A percentile compares a stretch with the other conserved stretches of the same genome.
phyloP scores from a whole-genome alignment of 2,329 filamentous ascomycete species.

The Alternaria consortialis region DNA sequence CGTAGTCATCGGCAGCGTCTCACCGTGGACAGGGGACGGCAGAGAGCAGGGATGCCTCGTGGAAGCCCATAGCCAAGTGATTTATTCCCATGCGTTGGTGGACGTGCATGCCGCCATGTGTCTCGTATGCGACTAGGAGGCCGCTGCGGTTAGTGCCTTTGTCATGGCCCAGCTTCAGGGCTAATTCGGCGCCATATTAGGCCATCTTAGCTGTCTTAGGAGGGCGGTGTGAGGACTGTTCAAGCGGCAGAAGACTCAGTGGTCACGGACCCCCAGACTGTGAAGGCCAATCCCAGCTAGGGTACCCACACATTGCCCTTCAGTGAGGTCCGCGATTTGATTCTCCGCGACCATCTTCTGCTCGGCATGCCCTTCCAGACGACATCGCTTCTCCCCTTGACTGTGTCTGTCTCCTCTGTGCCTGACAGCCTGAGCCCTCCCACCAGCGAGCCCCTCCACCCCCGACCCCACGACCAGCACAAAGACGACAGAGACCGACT shows the following conservation, averaged over 20 bases:
- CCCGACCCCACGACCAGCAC: conserved; percentile 11
- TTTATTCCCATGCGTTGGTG: conserved; percentile 41
- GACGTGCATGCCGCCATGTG: conserved; percentile 41
- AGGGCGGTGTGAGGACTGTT: conserved; percentile 38
- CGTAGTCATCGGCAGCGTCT: conserved; percentile 24
- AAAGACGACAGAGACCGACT: conserved; percentile 1
- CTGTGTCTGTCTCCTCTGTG: conserved; percentile 31
- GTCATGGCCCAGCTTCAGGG: conserved; percentile 37
- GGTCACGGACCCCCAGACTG: conserved; percentile 32
- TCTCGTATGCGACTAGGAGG: conserved; percentile 35
- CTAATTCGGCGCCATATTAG: conserved; percentile 41
- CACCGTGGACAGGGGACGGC: conserved; percentile 21
- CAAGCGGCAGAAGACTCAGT: conserved; percentile 36
- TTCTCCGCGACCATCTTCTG: conserved; percentile 46
- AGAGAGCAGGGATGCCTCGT: conserved; percentile 45
- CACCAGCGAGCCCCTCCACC: conserved; percentile 12
- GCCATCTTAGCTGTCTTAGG: conserved; percentile 37
- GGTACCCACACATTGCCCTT: conserved; percentile 48
- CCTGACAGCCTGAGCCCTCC: conserved; percentile 18
- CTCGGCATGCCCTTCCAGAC: conserved; percentile 46
- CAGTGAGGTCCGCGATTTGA: conserved; percentile 38
- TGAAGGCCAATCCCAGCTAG: conserved; percentile 44
- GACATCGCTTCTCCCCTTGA: conserved; percentile 40
- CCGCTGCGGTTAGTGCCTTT: conserved; percentile 35
- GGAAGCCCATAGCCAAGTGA: conserved; percentile 41